A percentile compares a stretch with the other conserved stretches of the same genome.
phyloP scores from a whole-genome alignment of 257 asterid species.

The Primulina tabacum region DNA sequence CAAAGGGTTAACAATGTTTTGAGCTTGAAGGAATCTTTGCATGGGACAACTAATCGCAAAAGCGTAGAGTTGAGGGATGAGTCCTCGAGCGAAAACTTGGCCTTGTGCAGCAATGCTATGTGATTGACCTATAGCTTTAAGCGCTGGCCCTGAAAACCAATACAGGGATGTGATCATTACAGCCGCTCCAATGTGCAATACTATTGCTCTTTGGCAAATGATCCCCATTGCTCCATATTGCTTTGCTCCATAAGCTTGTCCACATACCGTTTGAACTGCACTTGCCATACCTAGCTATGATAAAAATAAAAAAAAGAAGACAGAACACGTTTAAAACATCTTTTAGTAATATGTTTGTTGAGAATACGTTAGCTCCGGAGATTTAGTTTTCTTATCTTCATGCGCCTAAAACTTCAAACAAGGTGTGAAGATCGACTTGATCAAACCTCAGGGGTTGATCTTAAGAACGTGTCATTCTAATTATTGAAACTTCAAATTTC shows the following conservation, averaged over 20 bases:
- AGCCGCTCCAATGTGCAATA: conserved; percentile 29
- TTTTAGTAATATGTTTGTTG: no score
- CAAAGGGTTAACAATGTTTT: conserved; percentile 36
- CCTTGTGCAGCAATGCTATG: conserved; percentile 28
- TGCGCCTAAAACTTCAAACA: no score
- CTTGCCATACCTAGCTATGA: conserved; percentile 35
- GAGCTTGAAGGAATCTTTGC: conserved; percentile 38
- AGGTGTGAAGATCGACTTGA: no score
- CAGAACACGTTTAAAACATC: not conserved
- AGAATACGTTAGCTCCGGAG: not conserved
- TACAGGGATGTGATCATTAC: conserved; percentile 26
- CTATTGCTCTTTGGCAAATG: conserved; percentile 33
- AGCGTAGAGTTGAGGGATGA: conserved; percentile 32
- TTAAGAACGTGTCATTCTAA: no score
- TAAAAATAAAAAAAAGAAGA: no score
- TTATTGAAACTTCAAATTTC: no score
- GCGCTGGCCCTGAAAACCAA: conserved; percentile 28
- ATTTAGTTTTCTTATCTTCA: no score
- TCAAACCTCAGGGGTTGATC: no score
- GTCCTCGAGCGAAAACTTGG: conserved; percentile 24
- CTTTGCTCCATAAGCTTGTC: conserved; percentile 32
- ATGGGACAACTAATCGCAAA: conserved; percentile 35
- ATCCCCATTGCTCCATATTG: conserved; percentile 34
- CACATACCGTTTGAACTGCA: conserved; percentile 40
- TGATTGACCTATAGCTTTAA: conserved; percentile 32